Evolutionary conservation across 2,329 filamentous ascomycete genomes (phyloP).

Genomic region (Botrytis tulipae): DNA sequence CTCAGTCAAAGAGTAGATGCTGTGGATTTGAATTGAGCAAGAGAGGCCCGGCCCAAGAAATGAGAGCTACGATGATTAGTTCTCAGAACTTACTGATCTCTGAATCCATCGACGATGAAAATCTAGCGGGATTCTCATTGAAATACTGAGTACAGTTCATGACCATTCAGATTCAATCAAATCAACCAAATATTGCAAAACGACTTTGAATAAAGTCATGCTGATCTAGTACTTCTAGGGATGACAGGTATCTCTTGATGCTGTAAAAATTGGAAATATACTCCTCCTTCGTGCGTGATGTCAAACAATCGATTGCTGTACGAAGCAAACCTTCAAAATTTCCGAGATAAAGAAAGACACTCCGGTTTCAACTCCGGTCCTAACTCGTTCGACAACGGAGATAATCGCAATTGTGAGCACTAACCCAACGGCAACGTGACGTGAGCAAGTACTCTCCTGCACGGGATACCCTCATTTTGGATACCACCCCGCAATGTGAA

Average conservation of each 20-base stretch:
- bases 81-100: neutral
- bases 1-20: neutral
- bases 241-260: neutral
- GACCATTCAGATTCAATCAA: neutral
- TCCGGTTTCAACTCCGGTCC: neutral
- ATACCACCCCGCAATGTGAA: constrained; percentile 6
- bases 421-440: constrained; percentile 14
- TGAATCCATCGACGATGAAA: neutral
- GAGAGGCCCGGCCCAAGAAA: neutral
- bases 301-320: neutral
- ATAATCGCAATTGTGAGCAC: neutral
- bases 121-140: neutral
- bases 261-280: neutral
- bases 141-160: neutral
- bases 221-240: neutral
- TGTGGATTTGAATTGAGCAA: neutral
- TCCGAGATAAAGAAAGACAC: neutral
- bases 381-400: neutral
- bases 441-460: neutral
- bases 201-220: neutral
- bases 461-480: constrained; percentile 2
- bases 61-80: neutral
- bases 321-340: constrained; percentile 5
- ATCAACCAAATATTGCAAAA: neutral
- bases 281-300: neutral